Conservation (phyloP, 164 flowering plant species). For the Annona cherimola region DNA sequence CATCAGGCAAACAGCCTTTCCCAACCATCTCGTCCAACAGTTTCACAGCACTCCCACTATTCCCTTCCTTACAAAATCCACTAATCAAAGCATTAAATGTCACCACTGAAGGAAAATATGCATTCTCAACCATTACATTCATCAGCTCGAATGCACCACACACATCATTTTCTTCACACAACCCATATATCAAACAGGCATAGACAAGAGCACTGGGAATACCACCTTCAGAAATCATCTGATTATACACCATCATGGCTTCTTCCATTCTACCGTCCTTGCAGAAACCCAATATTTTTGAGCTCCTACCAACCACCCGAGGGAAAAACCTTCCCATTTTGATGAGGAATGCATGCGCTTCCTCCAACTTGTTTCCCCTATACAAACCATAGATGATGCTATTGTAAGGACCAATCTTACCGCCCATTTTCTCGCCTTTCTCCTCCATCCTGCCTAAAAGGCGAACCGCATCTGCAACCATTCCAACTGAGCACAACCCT, state of each 20-base stretch:
- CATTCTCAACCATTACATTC: constrained; percentile 52
- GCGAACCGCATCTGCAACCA: constrained; percentile 49
- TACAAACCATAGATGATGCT: constrained; percentile 72
- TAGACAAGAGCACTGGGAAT: constrained; percentile 55
- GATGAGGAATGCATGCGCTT: constrained; percentile 48
- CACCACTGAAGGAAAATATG: constrained; percentile 48
- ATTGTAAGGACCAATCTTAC: constrained; percentile 60
- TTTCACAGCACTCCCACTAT: constrained; percentile 38
- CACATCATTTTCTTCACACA: constrained; percentile 35
- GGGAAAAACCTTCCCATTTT: constrained; percentile 57
- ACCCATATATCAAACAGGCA: constrained; percentile 34
- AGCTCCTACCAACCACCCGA: constrained; percentile 50
- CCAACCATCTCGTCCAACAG: constrained; percentile 57
- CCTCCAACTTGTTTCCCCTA: constrained; percentile 39
- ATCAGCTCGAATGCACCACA: constrained; percentile 58
- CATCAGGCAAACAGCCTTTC: constrained; percentile 52
- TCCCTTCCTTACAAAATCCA: constrained; percentile 58
- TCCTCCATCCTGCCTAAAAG: constrained; percentile 67
- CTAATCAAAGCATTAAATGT: constrained; percentile 51
- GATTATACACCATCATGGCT: constrained; percentile 51
- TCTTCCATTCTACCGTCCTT: constrained; percentile 36
- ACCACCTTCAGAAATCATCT: constrained; percentile 53
- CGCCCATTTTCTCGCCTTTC: constrained; percentile 28
- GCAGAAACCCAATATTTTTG: constrained; percentile 43
- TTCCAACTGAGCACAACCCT: constrained; percentile 60